phyloP scores from a whole-genome alignment of 345 rosid species.

The Ricinus communis region DNA sequence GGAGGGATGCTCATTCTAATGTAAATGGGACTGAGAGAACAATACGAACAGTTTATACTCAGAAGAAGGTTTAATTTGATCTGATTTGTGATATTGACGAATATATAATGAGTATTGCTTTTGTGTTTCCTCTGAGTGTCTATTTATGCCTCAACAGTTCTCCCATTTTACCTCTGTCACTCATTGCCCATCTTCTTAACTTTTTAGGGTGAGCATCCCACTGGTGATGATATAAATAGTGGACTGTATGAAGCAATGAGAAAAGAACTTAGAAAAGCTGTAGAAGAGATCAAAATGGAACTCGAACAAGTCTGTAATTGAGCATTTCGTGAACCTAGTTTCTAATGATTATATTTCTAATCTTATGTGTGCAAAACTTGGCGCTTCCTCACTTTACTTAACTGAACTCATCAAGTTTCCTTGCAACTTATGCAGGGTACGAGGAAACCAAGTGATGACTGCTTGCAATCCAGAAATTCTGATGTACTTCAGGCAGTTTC shows the following conservation, averaged over 20 bases:
- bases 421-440: constrained; percentile 45
- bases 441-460: constrained; percentile 40
- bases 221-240: constrained; percentile 41
- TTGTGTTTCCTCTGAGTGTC: background rate
- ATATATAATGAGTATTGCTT: background rate
- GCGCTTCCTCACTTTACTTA: constrained; percentile 9
- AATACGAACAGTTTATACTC: constrained; percentile 67
- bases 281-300: constrained; percentile 65
- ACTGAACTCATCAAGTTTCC: constrained; percentile 17
- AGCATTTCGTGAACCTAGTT: constrained; percentile 14
- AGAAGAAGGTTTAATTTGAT: constrained; percentile 62
- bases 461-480: constrained; percentile 35
- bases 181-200: constrained; percentile 12
- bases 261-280: constrained; percentile 67
- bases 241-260: constrained; percentile 63
- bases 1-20: constrained; percentile 42
- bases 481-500: constrained; percentile 47
- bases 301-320: constrained; percentile 49
- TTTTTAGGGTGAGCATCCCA: constrained; percentile 50
- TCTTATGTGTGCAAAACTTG: constrained; percentile 2
- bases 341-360: background rate
- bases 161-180: constrained; percentile 12
- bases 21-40: constrained; percentile 59
- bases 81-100: constrained; percentile 15
- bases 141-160: background rate